Base-by-base conservation (phyloP, 768 basidiomycete species). In the Kockovaella imperatae region DNA sequence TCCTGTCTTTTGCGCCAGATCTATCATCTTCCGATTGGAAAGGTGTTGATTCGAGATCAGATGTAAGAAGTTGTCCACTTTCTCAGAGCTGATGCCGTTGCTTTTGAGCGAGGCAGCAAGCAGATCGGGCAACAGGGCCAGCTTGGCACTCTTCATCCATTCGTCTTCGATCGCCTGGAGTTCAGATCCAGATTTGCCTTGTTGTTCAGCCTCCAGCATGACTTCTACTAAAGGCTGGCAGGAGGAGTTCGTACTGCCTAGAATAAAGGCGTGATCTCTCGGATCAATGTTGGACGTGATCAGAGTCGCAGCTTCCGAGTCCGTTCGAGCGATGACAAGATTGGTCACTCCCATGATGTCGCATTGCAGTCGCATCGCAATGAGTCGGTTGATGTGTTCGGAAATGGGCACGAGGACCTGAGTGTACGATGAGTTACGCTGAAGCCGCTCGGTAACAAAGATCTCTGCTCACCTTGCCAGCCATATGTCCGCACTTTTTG, bases 291-390 rank as follows among this genome's bases (percentile, higher is more conserved):
- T 97, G 56, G 87, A 83, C 30, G 89, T 86, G 75, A 97, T 86
- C 64, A 99, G 80, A 1, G 95, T 96, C 1, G 95, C 93, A 4
- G 95, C 93, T 72, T 97, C 93, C 3, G 91, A 91, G 69, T 97
- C 93, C 2, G 95, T 97, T 47, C 95, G 82, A 6, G 90, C 86
- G 67, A 99, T 79, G 62, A 86, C 80, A 58, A 97, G 79, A 73
- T 95, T 96, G 63, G 87, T 84, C 39, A 95, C 89, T 46, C 93
- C 91, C 90, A 97, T 91, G 68, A 99, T 86, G 69, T 97, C 95
- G 68, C 84, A 96, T 74, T 97, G 95, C 35, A 96, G 78, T 23
- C 95, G 87, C 67, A 97, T 93, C 35, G 95, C 91, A 42, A 96
- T 83, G 48, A 99, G 83, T 44, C 95, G 87, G 73, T 95, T 95